Evolutionary conservation across 108 stramenopile species (phyloP).

Genomic region (Cyclotella cryptica): DNA sequence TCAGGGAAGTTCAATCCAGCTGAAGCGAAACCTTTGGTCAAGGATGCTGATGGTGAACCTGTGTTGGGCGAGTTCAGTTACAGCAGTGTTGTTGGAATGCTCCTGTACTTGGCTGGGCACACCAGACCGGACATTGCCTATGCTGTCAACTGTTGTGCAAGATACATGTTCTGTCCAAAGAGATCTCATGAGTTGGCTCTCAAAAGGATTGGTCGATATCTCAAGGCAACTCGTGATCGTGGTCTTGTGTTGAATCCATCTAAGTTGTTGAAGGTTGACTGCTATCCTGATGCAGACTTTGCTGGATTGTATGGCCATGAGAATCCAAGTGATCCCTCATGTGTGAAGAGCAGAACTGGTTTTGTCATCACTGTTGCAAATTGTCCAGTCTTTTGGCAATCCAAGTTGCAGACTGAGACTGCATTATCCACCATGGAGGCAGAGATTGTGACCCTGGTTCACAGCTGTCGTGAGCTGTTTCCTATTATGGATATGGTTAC

Average conservation of each 20-base stretch:
- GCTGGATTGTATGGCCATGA: neutral
- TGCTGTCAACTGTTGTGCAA: neutral
- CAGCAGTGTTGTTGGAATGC: neutral
- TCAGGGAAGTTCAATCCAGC: neutral
- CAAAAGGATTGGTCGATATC: neutral
- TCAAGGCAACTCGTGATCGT: neutral
- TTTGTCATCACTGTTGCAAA: neutral
- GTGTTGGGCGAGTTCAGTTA: neutral
- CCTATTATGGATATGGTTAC: neutral
- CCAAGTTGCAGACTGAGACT: neutral
- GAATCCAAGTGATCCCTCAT: neutral
- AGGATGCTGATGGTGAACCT: neutral
- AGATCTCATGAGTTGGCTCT: neutral
- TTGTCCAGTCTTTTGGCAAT: neutral
- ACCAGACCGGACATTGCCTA: neutral
- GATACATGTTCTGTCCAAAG: neutral
- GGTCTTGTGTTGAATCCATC: neutral
- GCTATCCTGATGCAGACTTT: neutral
- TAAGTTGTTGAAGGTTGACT: neutral
- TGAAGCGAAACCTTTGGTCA: neutral
- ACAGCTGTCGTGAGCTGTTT: neutral
- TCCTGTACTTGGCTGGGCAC: neutral
- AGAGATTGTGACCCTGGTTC: neutral
- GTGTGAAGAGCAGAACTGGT: neutral
- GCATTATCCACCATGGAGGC: neutral